Percentiles rank a stretch among this genome's conserved stretches.
phyloP scores from a whole-genome alignment of 257 asterid genomes.

The Verbena officinalis region DNA sequence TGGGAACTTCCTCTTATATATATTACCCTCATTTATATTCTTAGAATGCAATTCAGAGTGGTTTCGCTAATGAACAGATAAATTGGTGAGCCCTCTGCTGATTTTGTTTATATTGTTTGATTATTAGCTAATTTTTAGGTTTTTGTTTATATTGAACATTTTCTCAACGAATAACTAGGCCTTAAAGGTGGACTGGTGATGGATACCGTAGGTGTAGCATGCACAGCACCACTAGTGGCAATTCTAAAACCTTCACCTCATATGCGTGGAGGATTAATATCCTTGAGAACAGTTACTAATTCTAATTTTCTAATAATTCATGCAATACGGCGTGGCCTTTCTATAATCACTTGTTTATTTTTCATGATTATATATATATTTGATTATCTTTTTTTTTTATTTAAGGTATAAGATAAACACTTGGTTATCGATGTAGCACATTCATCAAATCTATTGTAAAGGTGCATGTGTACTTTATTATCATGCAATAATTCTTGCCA shows the following conservation, averaged over 20 bases:
- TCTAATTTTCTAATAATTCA: neutral
- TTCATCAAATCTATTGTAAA: neutral
- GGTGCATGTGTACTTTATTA: neutral
- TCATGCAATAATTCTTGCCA: neutral
- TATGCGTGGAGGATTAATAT: neutral
- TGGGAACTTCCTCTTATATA: no score
- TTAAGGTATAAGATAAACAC: neutral
- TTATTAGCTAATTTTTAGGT: no score
- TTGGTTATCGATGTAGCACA: neutral
- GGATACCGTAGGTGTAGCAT: no score
- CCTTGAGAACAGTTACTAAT: neutral
- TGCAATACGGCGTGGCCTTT: neutral
- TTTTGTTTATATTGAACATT: no score
- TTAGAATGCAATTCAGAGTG: no score
- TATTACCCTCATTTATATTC: no score
- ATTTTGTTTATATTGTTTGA: no score
- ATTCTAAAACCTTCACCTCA: neutral
- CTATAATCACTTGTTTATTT: neutral
- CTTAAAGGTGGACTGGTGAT: no score
- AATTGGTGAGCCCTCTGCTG: no score
- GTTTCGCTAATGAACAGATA: no score
- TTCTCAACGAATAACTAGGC: no score
- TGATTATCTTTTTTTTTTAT: neutral
- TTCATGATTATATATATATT: neutral
- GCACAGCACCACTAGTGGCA: no score